phyloP scores from a whole-genome alignment of 2,329 filamentous ascomycete species.

The Nannizziopsis arthrosporioides region DNA sequence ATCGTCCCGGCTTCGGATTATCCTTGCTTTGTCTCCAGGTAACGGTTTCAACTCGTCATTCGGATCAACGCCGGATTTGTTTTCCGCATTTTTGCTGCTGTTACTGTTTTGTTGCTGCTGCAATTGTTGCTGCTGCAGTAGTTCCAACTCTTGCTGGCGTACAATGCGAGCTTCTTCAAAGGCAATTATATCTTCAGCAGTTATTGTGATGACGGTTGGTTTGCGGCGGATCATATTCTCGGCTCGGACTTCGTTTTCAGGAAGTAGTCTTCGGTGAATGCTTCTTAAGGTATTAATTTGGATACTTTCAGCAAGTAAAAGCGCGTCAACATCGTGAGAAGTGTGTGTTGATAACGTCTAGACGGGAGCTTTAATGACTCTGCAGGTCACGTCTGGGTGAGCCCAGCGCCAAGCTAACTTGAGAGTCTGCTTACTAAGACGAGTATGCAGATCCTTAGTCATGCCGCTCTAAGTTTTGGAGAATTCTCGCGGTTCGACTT shows the following conservation, averaged over 20 bases:
- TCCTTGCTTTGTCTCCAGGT: slow-evolving; percentile 39
- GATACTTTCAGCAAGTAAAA: neutral
- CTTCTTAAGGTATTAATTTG: neutral
- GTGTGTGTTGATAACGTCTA: too few species aligned
- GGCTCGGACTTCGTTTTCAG: neutral
- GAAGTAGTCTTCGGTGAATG: neutral
- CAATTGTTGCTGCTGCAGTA: slow-evolving; percentile 15
- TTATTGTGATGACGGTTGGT: slow-evolving; percentile 41
- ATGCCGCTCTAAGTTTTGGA: too few species aligned
- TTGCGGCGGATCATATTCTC: slow-evolving; percentile 40
- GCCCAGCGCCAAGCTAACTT: too few species aligned
- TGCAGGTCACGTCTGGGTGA: too few species aligned
- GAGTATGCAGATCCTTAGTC: too few species aligned
- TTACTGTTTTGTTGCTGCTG: slow-evolving; percentile 13
- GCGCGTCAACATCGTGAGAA: too few species aligned
- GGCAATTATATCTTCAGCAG: slow-evolving; percentile 37
- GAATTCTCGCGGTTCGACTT: neutral
- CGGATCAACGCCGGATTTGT: slow-evolving; percentile 30
- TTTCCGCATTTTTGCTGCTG: neutral
- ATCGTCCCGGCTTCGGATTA: slow-evolving; percentile 37
- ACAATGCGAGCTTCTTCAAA: slow-evolving; percentile 35
- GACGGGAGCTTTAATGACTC: too few species aligned
- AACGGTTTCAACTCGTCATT: slow-evolving; percentile 41
- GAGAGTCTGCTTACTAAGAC: too few species aligned
- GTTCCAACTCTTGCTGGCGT: slow-evolving; percentile 16